Evolutionary conservation across 73 alveolate genomes (phyloP).

Genomic region (Paramecium bursaria): DNA sequence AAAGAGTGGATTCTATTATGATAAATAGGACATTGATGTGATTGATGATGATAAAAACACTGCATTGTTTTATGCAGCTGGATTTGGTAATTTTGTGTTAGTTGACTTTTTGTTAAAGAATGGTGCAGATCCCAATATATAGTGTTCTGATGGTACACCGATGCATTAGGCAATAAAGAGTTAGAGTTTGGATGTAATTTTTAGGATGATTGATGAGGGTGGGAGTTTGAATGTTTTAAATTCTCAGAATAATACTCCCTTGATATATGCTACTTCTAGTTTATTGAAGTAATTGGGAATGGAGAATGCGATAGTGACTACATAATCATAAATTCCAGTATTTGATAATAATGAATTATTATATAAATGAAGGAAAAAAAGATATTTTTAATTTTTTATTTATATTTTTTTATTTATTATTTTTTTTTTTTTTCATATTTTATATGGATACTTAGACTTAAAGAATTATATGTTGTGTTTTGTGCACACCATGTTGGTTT

Average conservation of each 20-base stretch:
- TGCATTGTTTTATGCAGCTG: constrained; percentile 35
- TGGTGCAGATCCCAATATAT: constrained; percentile 52
- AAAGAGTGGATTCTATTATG: constrained; percentile 34
- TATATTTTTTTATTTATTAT: too few species aligned
- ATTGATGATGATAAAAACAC: constrained; percentile 48
- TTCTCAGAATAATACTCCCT: not conserved
- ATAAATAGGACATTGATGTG: constrained; percentile 34
- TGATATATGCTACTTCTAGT: constrained; percentile 16
- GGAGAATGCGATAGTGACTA: constrained; percentile 32
- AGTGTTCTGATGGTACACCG: constrained; percentile 42
- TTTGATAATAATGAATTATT: too few species aligned
- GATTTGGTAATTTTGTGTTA: constrained; percentile 9
- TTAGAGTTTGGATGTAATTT: constrained; percentile 20
- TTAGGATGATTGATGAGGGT: not conserved
- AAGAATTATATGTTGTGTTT: constrained; percentile 28
- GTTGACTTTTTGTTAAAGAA: constrained; percentile 18
- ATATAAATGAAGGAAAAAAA: too few species aligned
- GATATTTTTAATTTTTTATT: too few species aligned
- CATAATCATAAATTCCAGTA: too few species aligned
- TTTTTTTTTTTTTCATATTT: too few species aligned
- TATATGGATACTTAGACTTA: too few species aligned
- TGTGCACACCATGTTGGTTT: constrained; percentile 45
- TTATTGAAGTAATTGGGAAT: constrained; percentile 33
- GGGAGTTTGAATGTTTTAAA: constrained; percentile 1
- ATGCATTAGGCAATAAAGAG: constrained; percentile 52